Base-by-base conservation (phyloP, 2,329 filamentous ascomycete species). In the Chalaropsis thielavioides region DNA sequence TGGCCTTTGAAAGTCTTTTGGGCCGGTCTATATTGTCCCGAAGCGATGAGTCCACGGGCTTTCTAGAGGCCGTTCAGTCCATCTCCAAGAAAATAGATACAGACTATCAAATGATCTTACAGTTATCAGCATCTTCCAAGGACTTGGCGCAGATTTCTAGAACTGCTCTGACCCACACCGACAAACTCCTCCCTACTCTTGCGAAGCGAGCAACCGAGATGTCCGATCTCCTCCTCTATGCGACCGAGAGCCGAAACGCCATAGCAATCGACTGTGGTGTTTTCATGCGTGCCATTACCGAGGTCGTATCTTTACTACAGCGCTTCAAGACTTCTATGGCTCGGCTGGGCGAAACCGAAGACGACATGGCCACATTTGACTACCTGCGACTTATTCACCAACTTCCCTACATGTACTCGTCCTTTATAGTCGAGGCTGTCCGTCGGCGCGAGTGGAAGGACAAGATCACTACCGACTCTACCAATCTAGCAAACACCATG, bases 401-500 rank as follows among this genome's bases (percentile, higher is more conserved):
- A 68, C 81, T 97, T 38, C 94, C 94, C 0, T 87, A 88, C 65
- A 85, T 95, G 70, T 99, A 97, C 73, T 92, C 92, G 0, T 92
- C 91, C 1, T 88, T 96, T 66, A 78, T 95, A 22, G 83, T 90
- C 2, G 94, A 99, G 75, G 88, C 90, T 17, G 84, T 96, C 49
- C 84, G 89, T 66, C 86, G 94, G 24, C 86, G 86, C 41, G 92
- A 96, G 75, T 99, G 94, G 92, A 84, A 83, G 13, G 90, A 95
- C 63, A 96, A 95, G 75, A 87, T 97, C 74, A 90, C 88, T 72
- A 82, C 83, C 1, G 94, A 97, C 71, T 94, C 92, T 0, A 86
- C 89, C 1, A 90, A 88, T 0, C 77, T 99, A 31, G 90, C 91
- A 31, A 95, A 97, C 73, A 92, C 97, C 72, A 90, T 97, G 81